phyloP scores from a whole-genome alignment of 805 yeast genomes.

The Starmerella apis region DNA sequence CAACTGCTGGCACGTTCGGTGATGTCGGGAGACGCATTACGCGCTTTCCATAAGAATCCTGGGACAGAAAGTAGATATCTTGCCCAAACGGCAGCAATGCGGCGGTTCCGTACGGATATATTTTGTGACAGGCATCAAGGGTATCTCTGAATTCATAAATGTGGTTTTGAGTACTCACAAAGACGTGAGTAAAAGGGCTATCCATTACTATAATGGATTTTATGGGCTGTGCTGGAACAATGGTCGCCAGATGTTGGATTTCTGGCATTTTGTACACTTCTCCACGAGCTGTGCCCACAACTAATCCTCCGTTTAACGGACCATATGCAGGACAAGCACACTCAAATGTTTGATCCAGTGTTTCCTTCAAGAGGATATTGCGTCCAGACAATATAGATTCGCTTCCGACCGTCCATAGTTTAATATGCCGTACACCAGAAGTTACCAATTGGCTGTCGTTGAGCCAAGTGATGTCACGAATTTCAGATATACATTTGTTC shows the following conservation, averaged over 20 bases:
- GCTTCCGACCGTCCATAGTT: slow-evolving; percentile 44
- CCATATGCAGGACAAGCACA: slow-evolving; percentile 29
- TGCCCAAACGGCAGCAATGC: neutral
- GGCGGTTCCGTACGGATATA: slow-evolving; percentile 2
- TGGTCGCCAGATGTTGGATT: neutral
- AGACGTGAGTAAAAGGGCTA: neutral
- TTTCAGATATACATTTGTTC: slow-evolving; percentile 52
- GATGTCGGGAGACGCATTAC: neutral
- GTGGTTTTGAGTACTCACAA: neutral
- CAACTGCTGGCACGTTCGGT: neutral
- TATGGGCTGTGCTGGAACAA: neutral
- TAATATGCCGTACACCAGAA: slow-evolving; percentile 50
- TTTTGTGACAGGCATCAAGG: neutral
- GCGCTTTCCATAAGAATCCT: neutral
- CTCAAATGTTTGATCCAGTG: slow-evolving; percentile 43
- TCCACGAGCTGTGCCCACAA: slow-evolving; percentile 21
- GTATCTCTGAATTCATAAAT: neutral
- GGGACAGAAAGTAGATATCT: neutral
- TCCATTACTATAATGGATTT: slow-evolving; percentile 1
- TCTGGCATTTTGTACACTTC: slow-evolving; percentile 17
- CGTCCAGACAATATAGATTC: slow-evolving; percentile 43
- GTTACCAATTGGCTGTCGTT: slow-evolving; percentile 42
- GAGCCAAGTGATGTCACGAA: slow-evolving; percentile 49
- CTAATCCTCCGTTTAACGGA: slow-evolving; percentile 28
- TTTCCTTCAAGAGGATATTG: slow-evolving; percentile 45